Conservation (phyloP, 305 asterid genomes). For the Solanum hybrid region DNA sequence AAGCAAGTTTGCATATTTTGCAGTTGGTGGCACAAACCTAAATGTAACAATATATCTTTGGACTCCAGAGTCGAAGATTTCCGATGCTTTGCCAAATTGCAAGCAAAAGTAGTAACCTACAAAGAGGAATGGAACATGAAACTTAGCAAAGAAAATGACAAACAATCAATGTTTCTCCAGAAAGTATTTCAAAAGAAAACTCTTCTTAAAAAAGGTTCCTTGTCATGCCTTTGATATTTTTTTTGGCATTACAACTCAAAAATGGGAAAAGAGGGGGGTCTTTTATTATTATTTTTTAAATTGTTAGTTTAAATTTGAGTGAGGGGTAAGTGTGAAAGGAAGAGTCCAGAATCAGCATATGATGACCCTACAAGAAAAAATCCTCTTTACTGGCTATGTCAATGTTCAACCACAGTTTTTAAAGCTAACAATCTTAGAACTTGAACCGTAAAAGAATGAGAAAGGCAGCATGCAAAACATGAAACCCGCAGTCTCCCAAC, state of each 20-base stretch:
- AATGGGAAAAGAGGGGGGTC: not conserved
- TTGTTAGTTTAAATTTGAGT: not conserved
- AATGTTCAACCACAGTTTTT: not conserved
- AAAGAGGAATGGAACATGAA: not conserved
- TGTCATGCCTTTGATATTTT: not conserved
- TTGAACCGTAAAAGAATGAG: not conserved
- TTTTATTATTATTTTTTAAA: not conserved
- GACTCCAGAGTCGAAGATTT: conserved; percentile 83
- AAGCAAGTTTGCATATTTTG: not conserved
- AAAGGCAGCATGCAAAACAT: not conserved
- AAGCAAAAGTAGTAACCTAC: conserved; percentile 77
- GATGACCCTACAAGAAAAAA: not conserved
- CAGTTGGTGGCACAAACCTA: conserved; percentile 56
- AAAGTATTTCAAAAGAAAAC: not conserved
- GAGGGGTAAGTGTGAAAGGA: not conserved
- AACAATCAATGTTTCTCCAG: not conserved
- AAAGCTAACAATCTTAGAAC: not conserved
- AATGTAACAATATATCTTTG: conserved; percentile 82
- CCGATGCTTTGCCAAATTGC: conserved; percentile 92
- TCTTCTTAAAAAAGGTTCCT: not conserved
- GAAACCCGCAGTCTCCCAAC: not conserved
- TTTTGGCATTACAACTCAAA: not conserved
- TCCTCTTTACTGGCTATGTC: not conserved
- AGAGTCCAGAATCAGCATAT: not conserved
- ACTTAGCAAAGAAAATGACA: not conserved